Evolutionary conservation across 1,284 basidiomycete species (phyloP).

Genomic region (Irpex sp.): DNA sequence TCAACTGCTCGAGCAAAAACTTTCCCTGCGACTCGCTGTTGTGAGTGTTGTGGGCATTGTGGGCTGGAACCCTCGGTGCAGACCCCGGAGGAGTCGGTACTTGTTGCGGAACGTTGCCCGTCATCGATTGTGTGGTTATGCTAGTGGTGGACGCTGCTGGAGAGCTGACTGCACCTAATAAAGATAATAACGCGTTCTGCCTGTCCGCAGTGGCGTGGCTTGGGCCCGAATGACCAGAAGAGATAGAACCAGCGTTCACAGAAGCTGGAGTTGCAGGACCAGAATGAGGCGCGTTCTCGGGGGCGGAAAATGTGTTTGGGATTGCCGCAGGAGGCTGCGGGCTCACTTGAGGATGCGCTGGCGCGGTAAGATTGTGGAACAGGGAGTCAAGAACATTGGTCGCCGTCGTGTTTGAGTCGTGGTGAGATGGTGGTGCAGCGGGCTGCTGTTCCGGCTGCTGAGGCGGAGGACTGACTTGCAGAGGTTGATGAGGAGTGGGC

Average conservation of each 20-base stretch:
- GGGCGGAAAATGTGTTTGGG: slow-evolving; percentile 31
- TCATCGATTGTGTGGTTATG: slow-evolving; percentile 28
- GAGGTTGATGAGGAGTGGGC: slow-evolving; percentile 37
- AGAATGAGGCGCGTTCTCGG: slow-evolving; percentile 40
- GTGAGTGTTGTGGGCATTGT: slow-evolving; percentile 19
- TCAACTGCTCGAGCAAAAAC: slow-evolving; percentile 71
- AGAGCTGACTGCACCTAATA: slow-evolving; percentile 46
- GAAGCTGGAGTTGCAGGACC: slow-evolving; percentile 52
- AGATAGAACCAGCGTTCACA: slow-evolving; percentile 46
- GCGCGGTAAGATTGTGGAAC: slow-evolving; percentile 46
- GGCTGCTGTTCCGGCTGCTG: slow-evolving; percentile 30
- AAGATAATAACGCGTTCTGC: slow-evolving; percentile 68
- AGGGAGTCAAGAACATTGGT: slow-evolving; percentile 55
- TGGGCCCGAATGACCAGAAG: slow-evolving; percentile 37
- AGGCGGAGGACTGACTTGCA: slow-evolving; percentile 22
- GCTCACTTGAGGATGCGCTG: slow-evolving; percentile 30
- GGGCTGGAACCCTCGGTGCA: slow-evolving; percentile 46
- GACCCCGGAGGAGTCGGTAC: slow-evolving; percentile 67
- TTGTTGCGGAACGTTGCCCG: slow-evolving; percentile 44
- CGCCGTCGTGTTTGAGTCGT: slow-evolving; percentile 31
- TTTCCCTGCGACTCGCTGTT: slow-evolving; percentile 63
- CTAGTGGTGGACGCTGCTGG: slow-evolving; percentile 31
- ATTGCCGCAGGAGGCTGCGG: slow-evolving; percentile 30
- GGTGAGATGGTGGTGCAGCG: slow-evolving; percentile 31
- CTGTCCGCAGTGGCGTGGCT: slow-evolving; percentile 51